Conservation (phyloP, 208 protist genomes). For the Leishmania guyanensis region DNA sequence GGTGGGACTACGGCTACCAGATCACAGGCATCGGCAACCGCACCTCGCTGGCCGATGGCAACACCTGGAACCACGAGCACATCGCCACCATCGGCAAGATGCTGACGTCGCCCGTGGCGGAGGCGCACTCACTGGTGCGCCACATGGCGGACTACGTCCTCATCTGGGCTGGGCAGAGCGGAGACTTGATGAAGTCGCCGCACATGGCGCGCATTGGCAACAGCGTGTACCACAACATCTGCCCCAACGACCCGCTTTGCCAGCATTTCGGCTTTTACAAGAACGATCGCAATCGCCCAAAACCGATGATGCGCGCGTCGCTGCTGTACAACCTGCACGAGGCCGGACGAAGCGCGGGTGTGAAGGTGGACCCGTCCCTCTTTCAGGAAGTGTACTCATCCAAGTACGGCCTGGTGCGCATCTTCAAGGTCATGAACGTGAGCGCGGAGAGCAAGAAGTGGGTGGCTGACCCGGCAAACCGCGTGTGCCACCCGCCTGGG, state of each 20-base stretch:
- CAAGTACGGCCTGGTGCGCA: slow-evolving; percentile 95
- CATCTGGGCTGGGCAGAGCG: slow-evolving; percentile 53
- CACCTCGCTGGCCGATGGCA: slow-evolving; percentile 97
- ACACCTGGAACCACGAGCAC: slow-evolving; percentile 99
- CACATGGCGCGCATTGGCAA: slow-evolving; percentile 75
- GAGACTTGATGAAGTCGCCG: slow-evolving; percentile 63
- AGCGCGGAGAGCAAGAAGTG: slow-evolving; percentile 64
- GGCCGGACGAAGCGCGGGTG: not conserved
- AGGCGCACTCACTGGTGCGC: slow-evolving; percentile 91
- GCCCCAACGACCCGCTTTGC: slow-evolving; percentile 67
- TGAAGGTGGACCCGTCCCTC: slow-evolving; percentile 24
- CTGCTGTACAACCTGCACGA: slow-evolving; percentile 68
- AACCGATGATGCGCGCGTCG: slow-evolving; percentile 52
- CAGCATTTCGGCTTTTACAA: slow-evolving; percentile 45
- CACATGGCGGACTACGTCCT: slow-evolving; percentile 98
- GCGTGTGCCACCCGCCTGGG: slow-evolving; percentile 54
- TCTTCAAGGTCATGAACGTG: slow-evolving; percentile 96
- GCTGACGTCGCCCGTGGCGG: slow-evolving; percentile 82
- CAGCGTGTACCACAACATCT: slow-evolving; percentile 80
- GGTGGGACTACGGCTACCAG: slow-evolving; percentile 99
- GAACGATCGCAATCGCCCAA: slow-evolving; percentile 29
- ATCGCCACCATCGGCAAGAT: slow-evolving; percentile 97
- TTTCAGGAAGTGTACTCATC: slow-evolving; percentile 94
- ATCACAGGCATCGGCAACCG: slow-evolving; percentile 96
- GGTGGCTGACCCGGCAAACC: slow-evolving; percentile 56